Conservation (phyloP, 306 rosid species). For the Calophaca sinica region DNA sequence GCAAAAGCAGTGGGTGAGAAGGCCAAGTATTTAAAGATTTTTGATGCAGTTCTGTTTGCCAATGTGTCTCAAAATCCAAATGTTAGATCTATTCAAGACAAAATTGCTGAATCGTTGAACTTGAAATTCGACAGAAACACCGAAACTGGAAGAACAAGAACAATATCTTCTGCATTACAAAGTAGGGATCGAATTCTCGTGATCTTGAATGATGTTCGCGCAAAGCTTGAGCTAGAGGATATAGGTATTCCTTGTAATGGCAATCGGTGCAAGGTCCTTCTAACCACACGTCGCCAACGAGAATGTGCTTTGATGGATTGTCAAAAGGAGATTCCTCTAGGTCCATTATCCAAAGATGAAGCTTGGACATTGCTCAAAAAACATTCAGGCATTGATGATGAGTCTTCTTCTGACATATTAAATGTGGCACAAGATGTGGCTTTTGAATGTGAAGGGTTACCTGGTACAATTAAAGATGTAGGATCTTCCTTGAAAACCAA, state of each 20-base stretch:
- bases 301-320: constrained; percentile 35
- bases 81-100: constrained; percentile 19
- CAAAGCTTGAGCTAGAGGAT: constrained; percentile 11
- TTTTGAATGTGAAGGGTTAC: constrained; percentile 41
- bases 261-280: constrained; percentile 27
- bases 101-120: constrained; percentile 34
- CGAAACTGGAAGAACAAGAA: constrained; percentile 20
- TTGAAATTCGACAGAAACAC: not conserved
- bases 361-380: constrained; percentile 31
- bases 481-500: constrained; percentile 29
- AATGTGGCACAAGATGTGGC: not conserved
- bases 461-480: constrained; percentile 14
- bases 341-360: constrained; percentile 4
- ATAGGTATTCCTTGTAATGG: constrained; percentile 41
- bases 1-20: constrained; percentile 29
- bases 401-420: not conserved
- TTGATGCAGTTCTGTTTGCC: not conserved
- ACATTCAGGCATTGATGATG: not conserved
- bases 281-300: constrained; percentile 1
- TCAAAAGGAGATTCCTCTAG: constrained; percentile 10
- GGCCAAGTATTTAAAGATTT: not conserved
- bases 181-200: constrained; percentile 1
- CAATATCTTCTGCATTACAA: not conserved
- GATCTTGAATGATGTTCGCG: constrained; percentile 31
- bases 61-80: constrained; percentile 24